Conservation (phyloP, 495 filamentous ascomycete species). For the Daldinia caldariorum region DNA sequence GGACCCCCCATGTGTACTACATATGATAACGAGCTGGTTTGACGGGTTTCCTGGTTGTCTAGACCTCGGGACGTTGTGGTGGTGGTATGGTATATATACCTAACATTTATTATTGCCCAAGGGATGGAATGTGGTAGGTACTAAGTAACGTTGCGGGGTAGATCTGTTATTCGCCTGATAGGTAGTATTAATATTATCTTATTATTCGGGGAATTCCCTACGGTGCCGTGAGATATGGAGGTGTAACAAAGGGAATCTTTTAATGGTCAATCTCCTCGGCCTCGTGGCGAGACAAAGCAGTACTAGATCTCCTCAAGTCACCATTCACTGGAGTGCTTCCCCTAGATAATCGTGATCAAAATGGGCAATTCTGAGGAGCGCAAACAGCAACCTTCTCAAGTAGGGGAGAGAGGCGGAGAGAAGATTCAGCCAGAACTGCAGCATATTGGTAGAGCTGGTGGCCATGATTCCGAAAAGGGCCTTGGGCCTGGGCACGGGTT, state of each 20-base stretch:
- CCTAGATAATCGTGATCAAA: background rate
- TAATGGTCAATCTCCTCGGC: background rate
- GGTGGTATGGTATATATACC: constrained; percentile 22
- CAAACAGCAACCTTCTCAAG: constrained; percentile 1
- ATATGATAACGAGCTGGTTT: constrained; percentile 28
- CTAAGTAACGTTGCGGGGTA: constrained; percentile 40
- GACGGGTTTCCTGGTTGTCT: constrained; percentile 10
- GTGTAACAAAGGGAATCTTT: constrained; percentile 27
- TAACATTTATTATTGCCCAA: constrained; percentile 2
- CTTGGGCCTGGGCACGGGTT: constrained; percentile 1
- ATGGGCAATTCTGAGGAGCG: constrained; percentile 24
- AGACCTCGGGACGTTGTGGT: constrained; percentile 13
- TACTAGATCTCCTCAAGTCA: background rate
- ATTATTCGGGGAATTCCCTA: background rate
- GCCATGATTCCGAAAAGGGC: constrained; percentile 37
- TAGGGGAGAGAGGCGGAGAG: constrained; percentile 18
- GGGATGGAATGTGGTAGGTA: constrained; percentile 30
- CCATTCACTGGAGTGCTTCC: background rate
- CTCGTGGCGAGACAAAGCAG: constrained; percentile 19
- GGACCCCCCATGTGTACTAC: constrained; percentile 14
- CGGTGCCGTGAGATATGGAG: background rate
- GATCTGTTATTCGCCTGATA: constrained; percentile 13
- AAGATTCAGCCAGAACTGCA: constrained; percentile 30
- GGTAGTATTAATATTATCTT: constrained; percentile 9
- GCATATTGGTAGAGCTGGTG: constrained; percentile 16